Evolutionary conservation across 495 filamentous ascomycete species (phyloP).

Genomic region (Glonium stellatum): DNA sequence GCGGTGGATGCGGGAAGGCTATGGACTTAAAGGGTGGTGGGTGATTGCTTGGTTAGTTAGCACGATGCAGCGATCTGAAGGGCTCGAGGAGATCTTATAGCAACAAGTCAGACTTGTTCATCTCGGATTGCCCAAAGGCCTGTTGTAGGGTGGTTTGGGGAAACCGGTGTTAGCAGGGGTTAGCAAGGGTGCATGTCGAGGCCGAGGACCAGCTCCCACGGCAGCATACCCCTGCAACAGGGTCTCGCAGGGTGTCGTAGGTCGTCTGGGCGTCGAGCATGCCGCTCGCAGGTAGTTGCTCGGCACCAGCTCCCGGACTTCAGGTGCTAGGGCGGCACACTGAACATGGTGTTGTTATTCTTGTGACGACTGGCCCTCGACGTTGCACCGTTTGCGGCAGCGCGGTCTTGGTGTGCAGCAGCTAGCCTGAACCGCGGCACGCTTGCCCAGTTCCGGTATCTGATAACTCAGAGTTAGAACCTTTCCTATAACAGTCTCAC

Average conservation of each 20-base stretch:
- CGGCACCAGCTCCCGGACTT: background rate
- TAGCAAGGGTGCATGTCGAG: background rate
- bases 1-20: too few relatives aligned
- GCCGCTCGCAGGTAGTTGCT: background rate
- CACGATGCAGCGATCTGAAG: background rate
- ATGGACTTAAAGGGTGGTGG: too few relatives aligned
- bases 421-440: background rate
- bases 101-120: background rate
- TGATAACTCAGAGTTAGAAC: background rate
- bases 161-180: constrained; percentile 19
- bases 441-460: constrained; percentile 1
- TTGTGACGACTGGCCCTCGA: background rate
- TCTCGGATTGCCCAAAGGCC: constrained; percentile 9
- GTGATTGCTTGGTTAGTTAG: background rate
- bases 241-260: background rate
- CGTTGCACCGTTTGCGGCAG: background rate
- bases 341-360: constrained; percentile 2
- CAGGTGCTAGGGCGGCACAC: background rate
- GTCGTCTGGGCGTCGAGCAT: background rate
- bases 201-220: background rate
- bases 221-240: background rate
- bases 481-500: background rate
- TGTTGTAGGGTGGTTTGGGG: constrained; percentile 13
- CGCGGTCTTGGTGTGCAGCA: background rate
- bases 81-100: background rate